Base-by-base conservation (phyloP, 768 basidiomycete genomes). In the Tubosaeta brunneosetosa region DNA sequence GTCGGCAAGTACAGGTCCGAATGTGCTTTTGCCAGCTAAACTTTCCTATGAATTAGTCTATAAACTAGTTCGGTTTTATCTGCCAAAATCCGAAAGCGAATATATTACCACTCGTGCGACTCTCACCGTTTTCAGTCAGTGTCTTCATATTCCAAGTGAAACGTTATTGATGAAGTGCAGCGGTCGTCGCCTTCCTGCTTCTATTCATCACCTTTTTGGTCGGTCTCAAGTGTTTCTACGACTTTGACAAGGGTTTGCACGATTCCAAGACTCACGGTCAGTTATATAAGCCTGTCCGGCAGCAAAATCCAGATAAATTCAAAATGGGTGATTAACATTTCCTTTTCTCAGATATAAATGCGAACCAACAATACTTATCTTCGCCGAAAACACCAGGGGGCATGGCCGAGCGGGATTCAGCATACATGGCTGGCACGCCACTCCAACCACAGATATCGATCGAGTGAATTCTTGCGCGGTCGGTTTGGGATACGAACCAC, bases 51-150 rank as follows among this genome's bases (percentile, higher is more conserved):
- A 13, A 52, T 22, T 41, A 91, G 86, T 92, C 46, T 93, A 86
- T 68, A 93, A 93, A 63, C 77, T 93, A n/a, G 81, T 85, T 54
- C 83, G 91, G 19, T 88, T 92, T 73, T 93, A 88, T 64, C 71
- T 81, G 25, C 87, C 88, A 4, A 55, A 61, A 4, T 82, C 86
- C 7, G 57, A 67, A 43, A 58, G 37, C 1, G 73, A 77, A 56
- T 93, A 93, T 61, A 60, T 67, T 22, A 82, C 87, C n/a, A 91
- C 90, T 17, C 77, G 90, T 48, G 84, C 82, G 47, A 88, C 91
- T 8, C 73, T 93, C 12, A 90, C 89, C 4, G 77, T 83, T 29
- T 93, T 92, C 74, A 88, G 91, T 93, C 62, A 45, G 81, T 74
- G 26, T 10, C 29, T 12, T 46, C 25, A 4, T 13, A 31, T 46